Evolutionary conservation across 768 basidiomycete species (phyloP).

Genomic region (Mycena haematopus): DNA sequence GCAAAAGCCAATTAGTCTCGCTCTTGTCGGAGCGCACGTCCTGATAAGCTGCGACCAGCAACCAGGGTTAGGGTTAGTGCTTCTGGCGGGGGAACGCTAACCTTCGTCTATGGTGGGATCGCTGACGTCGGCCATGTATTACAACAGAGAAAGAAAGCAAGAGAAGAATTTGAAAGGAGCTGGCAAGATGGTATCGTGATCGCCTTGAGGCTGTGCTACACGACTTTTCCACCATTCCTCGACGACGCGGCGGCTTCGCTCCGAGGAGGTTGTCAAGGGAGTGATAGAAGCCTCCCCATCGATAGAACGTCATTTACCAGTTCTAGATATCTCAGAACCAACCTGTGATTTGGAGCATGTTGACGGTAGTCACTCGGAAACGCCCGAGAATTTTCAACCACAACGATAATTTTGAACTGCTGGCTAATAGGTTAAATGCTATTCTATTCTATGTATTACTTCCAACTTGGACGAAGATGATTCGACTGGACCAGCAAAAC

Average conservation of each 20-base stretch:
- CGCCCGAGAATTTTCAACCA: background rate
- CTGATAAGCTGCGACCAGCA: constrained; percentile 70
- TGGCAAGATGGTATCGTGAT: background rate
- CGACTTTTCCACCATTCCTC: background rate
- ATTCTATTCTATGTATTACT: constrained; percentile 1
- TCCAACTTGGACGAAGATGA: background rate
- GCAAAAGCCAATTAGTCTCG: constrained; percentile 87
- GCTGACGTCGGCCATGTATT: constrained; percentile 77
- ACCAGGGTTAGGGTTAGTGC: constrained; percentile 35
- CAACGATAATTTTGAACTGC: background rate
- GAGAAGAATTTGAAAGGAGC: background rate
- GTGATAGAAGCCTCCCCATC: constrained; percentile 2
- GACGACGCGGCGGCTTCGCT: background rate
- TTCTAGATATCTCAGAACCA: background rate
- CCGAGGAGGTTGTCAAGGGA: constrained; percentile 4
- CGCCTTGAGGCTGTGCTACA: background rate
- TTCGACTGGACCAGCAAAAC: constrained; percentile 17
- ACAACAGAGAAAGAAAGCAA: constrained; percentile 17
- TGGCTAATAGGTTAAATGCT: background rate
- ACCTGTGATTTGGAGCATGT: background rate
- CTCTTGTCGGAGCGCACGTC: constrained; percentile 87
- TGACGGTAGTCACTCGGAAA: background rate
- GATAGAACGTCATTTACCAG: constrained; percentile 6
- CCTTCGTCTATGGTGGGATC: constrained; percentile 78
- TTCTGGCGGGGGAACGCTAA: constrained; percentile 37